Evolutionary conservation across 2,329 filamentous ascomycete species (phyloP), one percentile per base, ranked within the genome.

Genomic region (Spiromastix sp.): DNA sequence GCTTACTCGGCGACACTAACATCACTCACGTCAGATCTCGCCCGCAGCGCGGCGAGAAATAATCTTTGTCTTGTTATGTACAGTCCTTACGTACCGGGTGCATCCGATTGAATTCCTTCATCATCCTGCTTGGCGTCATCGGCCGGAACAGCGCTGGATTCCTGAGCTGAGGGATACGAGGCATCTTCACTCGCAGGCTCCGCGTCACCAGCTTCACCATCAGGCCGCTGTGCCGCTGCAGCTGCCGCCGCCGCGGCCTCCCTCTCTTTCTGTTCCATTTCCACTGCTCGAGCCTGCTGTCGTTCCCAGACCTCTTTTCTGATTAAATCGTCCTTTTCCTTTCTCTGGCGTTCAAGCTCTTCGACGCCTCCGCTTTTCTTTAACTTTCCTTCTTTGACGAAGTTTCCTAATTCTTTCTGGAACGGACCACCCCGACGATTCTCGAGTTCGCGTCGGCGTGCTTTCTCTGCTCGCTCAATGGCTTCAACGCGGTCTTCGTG

Each of bases 341-440:
- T 81, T 32, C 91, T 72, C 30, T 85, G 69, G 35, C 91, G 73
- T 62, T 98, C 91, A 1, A 87, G 81, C 62, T 98, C 91, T 57
- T 96, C 91, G 32, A 94, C 80, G 0, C 91, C 91, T 26, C 91
- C 91, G 10, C 82, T 87, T 71, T 96, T 96, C 72, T 94, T 96
- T 46, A 98, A 66, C 59, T 83, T 91, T 39, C 85, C 85, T 51
- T 94, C 85, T 44, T 83, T 74, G 1, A 96, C 89, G 54, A 96
- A 98, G 20, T 63, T 72, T 11, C 77, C 74, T 6, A 98, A 72
- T 58, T 98, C 91, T 48, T 83, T 83, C 56, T 83, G 85, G 52
- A 98, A 80, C 19, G 85, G 83, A 22, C 80, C 83, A 17, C 72
- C 72, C 12, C 69, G 70, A 2, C 91, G 74, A 42, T 68, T 79